Base-by-base conservation (phyloP, 1,284 basidiomycete genomes). In the Filobasidium uniguttulatum region DNA sequence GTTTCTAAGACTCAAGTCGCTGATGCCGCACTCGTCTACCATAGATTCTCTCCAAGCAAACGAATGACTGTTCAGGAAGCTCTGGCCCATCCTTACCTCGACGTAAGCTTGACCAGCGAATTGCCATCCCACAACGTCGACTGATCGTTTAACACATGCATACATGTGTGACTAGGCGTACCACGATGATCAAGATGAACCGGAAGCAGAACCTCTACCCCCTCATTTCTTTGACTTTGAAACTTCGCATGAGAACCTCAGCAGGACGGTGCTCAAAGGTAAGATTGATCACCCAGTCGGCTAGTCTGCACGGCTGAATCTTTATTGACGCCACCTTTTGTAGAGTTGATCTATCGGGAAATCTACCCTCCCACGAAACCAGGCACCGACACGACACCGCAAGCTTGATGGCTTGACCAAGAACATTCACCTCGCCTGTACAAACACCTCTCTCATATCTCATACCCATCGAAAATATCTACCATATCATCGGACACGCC, bases 201-300 rank as follows among this genome's bases (percentile, higher is more conserved):
- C 87, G 0, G 77, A 77, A 1, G 84, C 86, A 0, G 75, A 78
- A 53, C 81, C 83, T 1, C 75, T 93, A 12, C 82, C 85, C 52
- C 81, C 86, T 7, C 80, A 79, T 15, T 91, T 91, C 70, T 94
- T 94, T 66, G 80, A 91, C 62, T 91, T 93, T 66, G 87, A 89
- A 56, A 65, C 70, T 53, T 55, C 58, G 26, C 63, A 70, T 50
- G 67, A 74, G 55, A 69, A 72, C 56, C 63, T 74, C 19, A 67
- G 66, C 19, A 63, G 74, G 38, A 72, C 73, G 54, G 64, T 68
- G 52, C 61, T 74, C 45, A 75, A 75, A 57, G 60, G 72, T 71
- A 41, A 50, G 70, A 4, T 8, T 17, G 10, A 30, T 17, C 19
- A 15, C 33, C 28, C 9, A n/a, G n/a, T n/a, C n/a, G n/a, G n/a